Percentiles rank a stretch among this genome's conserved stretches.
phyloP scores from a whole-genome alignment of 2,329 filamentous ascomycete genomes.

The Penicillium brasilianum region DNA sequence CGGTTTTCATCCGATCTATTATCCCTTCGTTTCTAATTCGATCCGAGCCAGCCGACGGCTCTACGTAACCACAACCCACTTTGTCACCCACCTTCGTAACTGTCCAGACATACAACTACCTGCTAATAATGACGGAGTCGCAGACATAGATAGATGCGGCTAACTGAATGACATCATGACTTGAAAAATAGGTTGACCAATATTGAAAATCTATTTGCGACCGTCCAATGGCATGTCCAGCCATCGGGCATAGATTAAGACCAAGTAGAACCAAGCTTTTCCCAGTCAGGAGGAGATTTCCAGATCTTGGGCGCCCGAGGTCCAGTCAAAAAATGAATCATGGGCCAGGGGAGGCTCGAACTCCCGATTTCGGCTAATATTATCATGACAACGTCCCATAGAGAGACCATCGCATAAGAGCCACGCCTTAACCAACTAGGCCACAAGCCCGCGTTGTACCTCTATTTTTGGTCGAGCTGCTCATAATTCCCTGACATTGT shows the following conservation, averaged over 20 bases:
- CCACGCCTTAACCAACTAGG: conserved; percentile 12
- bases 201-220: not conserved
- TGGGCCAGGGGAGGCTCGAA: conserved; percentile 12
- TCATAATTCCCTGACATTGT: not conserved
- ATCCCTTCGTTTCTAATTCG: not conserved
- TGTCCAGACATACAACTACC: not conserved
- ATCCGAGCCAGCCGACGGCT: not conserved
- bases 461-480: not conserved
- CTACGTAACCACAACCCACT: not conserved
- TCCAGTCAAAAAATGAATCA: not conserved
- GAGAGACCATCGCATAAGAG: conserved; percentile 5
- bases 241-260: not conserved
- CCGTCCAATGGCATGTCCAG: not conserved
- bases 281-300: not conserved
- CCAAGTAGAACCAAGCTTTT: not conserved
- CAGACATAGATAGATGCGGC: not conserved
- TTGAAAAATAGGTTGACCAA: not conserved
- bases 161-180: conserved; percentile 1
- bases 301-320: too few species aligned
- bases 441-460: conserved; percentile 12
- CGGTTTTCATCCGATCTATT: not conserved
- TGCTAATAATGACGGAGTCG: not conserved
- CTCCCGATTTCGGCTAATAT: conserved; percentile 12
- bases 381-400: conserved; percentile 5
- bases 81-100: not conserved